Percentiles rank a stretch among this genome's conserved stretches.
phyloP scores from a whole-genome alignment of 805 yeast genomes.

The Crinitomyces ghanaensis region DNA sequence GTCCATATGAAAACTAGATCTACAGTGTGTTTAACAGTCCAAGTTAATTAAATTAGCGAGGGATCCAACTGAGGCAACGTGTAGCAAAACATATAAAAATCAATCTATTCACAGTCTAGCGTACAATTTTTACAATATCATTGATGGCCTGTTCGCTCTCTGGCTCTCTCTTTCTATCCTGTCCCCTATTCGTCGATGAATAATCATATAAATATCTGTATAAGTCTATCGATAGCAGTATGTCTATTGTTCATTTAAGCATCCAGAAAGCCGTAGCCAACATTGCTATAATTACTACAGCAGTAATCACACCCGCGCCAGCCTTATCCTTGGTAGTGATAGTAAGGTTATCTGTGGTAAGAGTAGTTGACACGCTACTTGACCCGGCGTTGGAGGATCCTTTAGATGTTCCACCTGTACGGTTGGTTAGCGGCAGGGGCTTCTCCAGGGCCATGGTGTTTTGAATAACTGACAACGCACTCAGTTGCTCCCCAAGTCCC shows the following conservation, averaged over 20 bases:
- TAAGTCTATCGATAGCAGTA: too few relatives aligned
- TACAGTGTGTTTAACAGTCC: too few relatives aligned
- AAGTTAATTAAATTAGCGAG: too few relatives aligned
- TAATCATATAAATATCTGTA: too few relatives aligned
- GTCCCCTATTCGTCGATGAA: too few relatives aligned
- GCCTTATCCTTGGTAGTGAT: constrained; percentile 60
- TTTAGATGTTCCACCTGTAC: constrained; percentile 56
- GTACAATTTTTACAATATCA: too few relatives aligned
- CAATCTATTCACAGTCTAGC: too few relatives aligned
- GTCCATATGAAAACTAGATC: too few relatives aligned
- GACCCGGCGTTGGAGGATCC: constrained; percentile 67
- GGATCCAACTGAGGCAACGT: too few relatives aligned
- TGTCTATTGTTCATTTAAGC: constrained; percentile 23
- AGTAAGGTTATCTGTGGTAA: constrained; percentile 19
- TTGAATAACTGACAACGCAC: constrained; percentile 57
- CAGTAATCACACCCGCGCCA: constrained; percentile 86
- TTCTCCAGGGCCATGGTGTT: constrained; percentile 28
- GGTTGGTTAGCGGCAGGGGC: constrained; percentile 48
- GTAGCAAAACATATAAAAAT: too few relatives aligned
- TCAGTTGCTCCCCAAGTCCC: constrained; percentile 80
- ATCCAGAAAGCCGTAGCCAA: constrained; percentile 73
- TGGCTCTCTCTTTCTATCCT: too few relatives aligned
- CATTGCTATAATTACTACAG: constrained; percentile 48
- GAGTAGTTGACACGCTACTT: constrained; percentile 17
- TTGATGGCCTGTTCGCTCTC: too few relatives aligned